Evolutionary conservation across 2,329 filamentous ascomycete species (phyloP), one percentile per base, ranked within the genome.

Genomic region (Hymenoscyphus fructigenus): DNA sequence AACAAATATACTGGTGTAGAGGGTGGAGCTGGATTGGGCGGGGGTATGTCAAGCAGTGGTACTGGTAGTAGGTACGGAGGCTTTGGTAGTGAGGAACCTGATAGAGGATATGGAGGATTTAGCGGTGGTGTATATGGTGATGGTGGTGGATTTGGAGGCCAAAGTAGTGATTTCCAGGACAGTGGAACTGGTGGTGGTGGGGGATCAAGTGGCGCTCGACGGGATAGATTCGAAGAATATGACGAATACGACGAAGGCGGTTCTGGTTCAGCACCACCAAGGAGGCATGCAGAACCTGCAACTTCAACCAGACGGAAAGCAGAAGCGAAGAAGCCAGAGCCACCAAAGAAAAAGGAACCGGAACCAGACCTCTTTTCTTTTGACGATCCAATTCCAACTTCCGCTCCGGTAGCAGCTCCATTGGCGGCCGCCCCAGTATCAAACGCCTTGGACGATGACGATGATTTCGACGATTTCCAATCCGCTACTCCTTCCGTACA

Each of bases 381-480:
- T 74, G 93, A 97, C 71, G 92, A 96, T 62, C 84, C 90, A 41
- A 81, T 81, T 2, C 80, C 84, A 9, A 75, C 82, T 2, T 76
- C 82, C 58, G 76, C 81, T 12, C 73, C 77, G 12, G 67, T 73
- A 2, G 74, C 82, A 5, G 81, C 80, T 0, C 81, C 77, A 69
- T 78, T 68, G 79, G 57, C 78, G 28, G 76, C 80, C 29, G 76
- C 79, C 55, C 73, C 78, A 17, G 78, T 78, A 34, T 60, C 57
- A 29, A 81, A 81, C 53, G 88, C 86, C 60, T 50, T 50, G 20
- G 44, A 50, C 20, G 89, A 91, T 67, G 94, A 97, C 69, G 93
- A 97, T 71, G 95, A 97, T 68, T 98, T 98, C 74, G 95, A 98
- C 75, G 95, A 99, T 75, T 98, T 98, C 83, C 92, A 97, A 78